Evolutionary conservation across 1,139 yeast genomes (phyloP), one percentile per base, ranked within the genome.

Genomic region (Yamadazyma pseudoaaseri): DNA sequence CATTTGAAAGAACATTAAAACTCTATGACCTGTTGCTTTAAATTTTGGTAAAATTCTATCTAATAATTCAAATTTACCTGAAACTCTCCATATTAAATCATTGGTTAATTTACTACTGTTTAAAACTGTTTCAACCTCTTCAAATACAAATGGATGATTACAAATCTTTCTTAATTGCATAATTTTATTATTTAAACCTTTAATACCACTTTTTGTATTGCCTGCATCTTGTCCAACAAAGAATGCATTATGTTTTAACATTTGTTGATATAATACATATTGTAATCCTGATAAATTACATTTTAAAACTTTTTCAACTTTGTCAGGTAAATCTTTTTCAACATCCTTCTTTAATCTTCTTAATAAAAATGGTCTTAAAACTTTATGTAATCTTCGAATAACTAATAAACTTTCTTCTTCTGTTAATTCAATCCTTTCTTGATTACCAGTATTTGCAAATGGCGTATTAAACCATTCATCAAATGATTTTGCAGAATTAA

Each of bases 81-180:
- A 75, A 29, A 70, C 75, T 61, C 87, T 72, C 92, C 92, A 84
- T 40, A 84, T 81, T 39, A 73, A 64, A 46, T 81, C 84, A 49
- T 82, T 81, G 1, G 87, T 82, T 45, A 74, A 78, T 37, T 70
- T 70, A 0, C 74, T 62, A 13, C 97, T 96, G 54, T 90, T 87
- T 33, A 92, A 77, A 43, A 86, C 70, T 42, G 81, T 78, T 62
- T 92, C 98, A 30, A 92, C 95, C 47, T 89, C 97, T 54, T 86
- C 96, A 60, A 87, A 92, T 11, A 92, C 97, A 65, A 84, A 92
- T 1, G 98, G 98, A 67, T 92, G 98, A 57, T 92, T 92, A 67
- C 97, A 92, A 48, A 92, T 89, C 60, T 92, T 92, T 51, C 96
- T 78, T 60, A 92, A 71, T 62, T 92, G 98, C 98, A 92, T 92